These are phyloP conservation scores for Sporothrix mexicana DNA, from an alignment of 2,329 filamentous ascomycete species.

Conservation along the genomic window DNA sequence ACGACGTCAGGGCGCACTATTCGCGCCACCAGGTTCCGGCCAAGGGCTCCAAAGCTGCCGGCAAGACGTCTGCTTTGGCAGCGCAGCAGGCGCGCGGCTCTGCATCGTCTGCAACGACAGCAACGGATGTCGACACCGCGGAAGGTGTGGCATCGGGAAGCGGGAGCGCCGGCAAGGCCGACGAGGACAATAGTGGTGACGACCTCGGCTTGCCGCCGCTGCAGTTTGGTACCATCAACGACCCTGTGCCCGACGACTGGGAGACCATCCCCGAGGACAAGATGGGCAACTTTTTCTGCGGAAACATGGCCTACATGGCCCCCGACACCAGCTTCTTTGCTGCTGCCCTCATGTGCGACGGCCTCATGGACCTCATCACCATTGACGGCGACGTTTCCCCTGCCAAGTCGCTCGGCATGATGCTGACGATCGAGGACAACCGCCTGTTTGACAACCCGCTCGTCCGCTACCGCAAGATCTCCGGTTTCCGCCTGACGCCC, in stretches of 20 bases:
- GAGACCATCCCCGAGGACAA: conserved; percentile 73
- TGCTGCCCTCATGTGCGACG: conserved; percentile 80
- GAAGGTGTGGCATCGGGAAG: conserved; percentile 11
- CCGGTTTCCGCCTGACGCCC: conserved; percentile 85
- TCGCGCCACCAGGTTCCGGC: conserved; percentile 27
- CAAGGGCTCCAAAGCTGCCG: conserved; percentile 3
- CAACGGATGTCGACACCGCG: background rate
- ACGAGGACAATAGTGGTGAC: background rate
- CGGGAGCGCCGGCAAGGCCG: background rate
- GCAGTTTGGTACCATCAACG: conserved; percentile 78
- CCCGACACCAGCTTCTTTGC: conserved; percentile 87
- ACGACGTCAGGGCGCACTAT: conserved; percentile 75
- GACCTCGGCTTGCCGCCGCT: conserved; percentile 70
- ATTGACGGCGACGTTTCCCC: conserved; percentile 77
- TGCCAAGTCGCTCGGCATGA: conserved; percentile 68
- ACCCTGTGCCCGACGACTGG: conserved; percentile 80
- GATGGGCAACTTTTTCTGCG: conserved; percentile 90
- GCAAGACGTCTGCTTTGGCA: background rate
- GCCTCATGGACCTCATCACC: conserved; percentile 81
- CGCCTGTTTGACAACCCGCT: conserved; percentile 80
- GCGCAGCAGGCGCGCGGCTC: conserved; percentile 29
- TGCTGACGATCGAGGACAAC: conserved; percentile 73
- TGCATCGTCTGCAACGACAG: conserved; percentile 27
- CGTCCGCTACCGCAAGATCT: conserved; percentile 82
- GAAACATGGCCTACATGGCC: conserved; percentile 95